phyloP scores from a whole-genome alignment of 257 asterid genomes.

The Solanum dulcamara region DNA sequence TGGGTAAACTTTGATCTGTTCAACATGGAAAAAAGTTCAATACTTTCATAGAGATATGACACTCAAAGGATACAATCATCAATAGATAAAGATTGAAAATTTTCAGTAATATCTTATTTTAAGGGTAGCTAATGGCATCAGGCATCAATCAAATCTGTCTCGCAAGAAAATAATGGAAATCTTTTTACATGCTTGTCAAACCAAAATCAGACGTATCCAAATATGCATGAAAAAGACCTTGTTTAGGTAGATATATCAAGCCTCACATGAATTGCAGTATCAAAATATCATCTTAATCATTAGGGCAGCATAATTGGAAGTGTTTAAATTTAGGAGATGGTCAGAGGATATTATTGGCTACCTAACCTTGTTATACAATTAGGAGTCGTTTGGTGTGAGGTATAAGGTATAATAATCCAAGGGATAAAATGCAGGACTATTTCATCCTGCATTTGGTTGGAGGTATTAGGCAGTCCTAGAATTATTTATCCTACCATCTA shows the following conservation, averaged over 20 bases:
- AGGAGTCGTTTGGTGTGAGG: too few relatives aligned
- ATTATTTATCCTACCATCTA: too few relatives aligned
- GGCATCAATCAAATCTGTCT: not conserved
- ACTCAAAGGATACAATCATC: not conserved
- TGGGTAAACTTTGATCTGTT: conserved; percentile 77
- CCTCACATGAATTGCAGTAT: not conserved
- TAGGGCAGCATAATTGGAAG: not conserved
- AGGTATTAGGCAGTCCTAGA: too few relatives aligned
- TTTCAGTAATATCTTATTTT: not conserved
- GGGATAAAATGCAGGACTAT: too few relatives aligned
- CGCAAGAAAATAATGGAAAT: not conserved
- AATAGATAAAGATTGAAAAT: not conserved
- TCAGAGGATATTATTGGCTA: not conserved
- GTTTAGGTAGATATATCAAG: not conserved
- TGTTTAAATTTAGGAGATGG: not conserved
- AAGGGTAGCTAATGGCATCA: not conserved
- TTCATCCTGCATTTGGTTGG: too few relatives aligned
- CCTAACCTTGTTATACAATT: not conserved
- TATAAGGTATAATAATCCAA: too few relatives aligned
- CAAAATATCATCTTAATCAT: not conserved
- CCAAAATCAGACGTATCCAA: not conserved
- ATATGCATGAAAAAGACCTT: not conserved
- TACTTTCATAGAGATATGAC: not conserved
- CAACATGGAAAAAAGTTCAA: not conserved
- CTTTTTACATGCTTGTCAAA: not conserved